A percentile compares a stretch with the other conserved stretches of the same genome.
Conservation (phyloP, 495 filamentous ascomycete genomes). For the Achaetomiella virescens region DNA sequence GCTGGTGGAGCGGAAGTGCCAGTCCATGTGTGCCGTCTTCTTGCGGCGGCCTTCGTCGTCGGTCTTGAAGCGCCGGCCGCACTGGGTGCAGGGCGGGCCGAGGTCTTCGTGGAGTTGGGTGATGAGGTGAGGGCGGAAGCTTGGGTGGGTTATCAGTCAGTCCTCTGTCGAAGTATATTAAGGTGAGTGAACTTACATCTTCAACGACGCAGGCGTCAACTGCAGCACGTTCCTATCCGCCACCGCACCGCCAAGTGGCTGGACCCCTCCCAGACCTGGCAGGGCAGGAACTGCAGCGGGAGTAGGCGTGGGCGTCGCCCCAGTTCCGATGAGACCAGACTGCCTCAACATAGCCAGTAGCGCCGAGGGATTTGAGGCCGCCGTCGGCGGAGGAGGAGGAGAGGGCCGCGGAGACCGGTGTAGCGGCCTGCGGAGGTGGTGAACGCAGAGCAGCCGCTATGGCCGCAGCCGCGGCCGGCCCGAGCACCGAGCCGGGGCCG, state of each 20-base stretch:
- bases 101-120: slow-evolving; percentile 67
- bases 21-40: slow-evolving; percentile 93
- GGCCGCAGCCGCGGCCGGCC: slow-evolving; percentile 16
- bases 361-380: slow-evolving; percentile 31
- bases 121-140: slow-evolving; percentile 68
- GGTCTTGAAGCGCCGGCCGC: slow-evolving; percentile 76
- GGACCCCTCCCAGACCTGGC: background rate
- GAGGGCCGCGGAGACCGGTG: slow-evolving; percentile 8
- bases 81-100: slow-evolving; percentile 82
- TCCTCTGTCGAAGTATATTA: background rate
- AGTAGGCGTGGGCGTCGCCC: slow-evolving; percentile 34
- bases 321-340: slow-evolving; percentile 40
- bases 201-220: slow-evolving; percentile 11
- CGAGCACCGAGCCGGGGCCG: too few species aligned
- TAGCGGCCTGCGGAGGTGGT: slow-evolving; percentile 16
- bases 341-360: slow-evolving; percentile 45
- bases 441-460: slow-evolving; percentile 17
- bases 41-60: slow-evolving; percentile 71
- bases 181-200: slow-evolving; percentile 33
- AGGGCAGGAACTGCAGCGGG: slow-evolving; percentile 21
- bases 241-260: background rate
- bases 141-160: slow-evolving; percentile 25
- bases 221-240: slow-evolving; percentile 13
- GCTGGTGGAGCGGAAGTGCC: slow-evolving; percentile 92
- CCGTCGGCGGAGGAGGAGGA: slow-evolving; percentile 11